Conservation (phyloP, 1,284 basidiomycete genomes). For the Apiotrichum gamsii region DNA sequence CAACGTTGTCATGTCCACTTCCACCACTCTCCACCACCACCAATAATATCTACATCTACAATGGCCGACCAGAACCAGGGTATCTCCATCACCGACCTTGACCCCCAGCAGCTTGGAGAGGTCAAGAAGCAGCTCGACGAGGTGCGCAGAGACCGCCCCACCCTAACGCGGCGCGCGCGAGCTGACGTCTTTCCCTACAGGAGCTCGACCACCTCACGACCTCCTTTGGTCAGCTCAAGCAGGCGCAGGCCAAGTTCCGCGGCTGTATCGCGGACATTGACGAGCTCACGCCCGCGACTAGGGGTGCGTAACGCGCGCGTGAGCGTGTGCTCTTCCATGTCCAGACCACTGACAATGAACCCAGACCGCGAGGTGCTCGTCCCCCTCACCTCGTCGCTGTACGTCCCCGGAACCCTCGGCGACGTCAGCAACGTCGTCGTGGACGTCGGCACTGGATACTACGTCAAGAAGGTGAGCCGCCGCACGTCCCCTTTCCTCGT, state of each 20-base stretch:
- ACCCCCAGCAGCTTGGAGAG: conserved; percentile 72
- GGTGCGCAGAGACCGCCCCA: conserved; percentile 49
- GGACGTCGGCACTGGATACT: conserved; percentile 95
- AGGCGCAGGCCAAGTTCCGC: conserved; percentile 87
- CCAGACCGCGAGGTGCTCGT: conserved; percentile 81
- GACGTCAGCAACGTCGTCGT: conserved; percentile 84
- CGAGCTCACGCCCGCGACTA: conserved; percentile 69
- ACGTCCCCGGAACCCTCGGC: conserved; percentile 83
- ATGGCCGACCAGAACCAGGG: conserved; percentile 55
- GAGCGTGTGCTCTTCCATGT: neutral
- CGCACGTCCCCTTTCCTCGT: neutral
- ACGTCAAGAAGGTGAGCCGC: conserved; percentile 76
- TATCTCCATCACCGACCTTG: conserved; percentile 70
- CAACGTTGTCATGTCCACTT: too few relatives aligned
- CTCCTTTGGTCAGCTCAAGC: conserved; percentile 86
- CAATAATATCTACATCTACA: too few relatives aligned
- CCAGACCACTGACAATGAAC: neutral
- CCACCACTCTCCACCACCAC: too few relatives aligned
- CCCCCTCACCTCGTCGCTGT: conserved; percentile 87
- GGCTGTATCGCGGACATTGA: conserved; percentile 71
- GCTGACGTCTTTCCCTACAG: conserved; percentile 48
- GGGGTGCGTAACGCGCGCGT: conserved; percentile 53
- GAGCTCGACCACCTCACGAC: conserved; percentile 86
- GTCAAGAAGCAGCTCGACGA: conserved; percentile 85
- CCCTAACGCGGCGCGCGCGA: neutral